Conservation (phyloP, 305 asterid species). For the Fraxinus velutina region DNA sequence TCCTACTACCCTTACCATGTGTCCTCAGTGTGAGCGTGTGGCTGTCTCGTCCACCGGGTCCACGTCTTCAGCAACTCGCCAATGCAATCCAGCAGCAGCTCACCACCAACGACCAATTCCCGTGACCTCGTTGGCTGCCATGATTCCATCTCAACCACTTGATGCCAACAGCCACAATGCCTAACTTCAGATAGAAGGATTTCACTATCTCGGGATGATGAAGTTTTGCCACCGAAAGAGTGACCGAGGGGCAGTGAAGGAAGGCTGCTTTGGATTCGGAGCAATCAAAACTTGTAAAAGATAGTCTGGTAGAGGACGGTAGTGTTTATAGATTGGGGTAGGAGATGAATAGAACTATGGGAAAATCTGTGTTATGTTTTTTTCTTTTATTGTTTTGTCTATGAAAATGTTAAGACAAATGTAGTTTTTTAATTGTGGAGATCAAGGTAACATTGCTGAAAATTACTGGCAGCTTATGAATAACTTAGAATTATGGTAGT, state of each 20-base stretch:
- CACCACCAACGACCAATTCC: constrained; percentile 36
- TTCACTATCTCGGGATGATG: background rate
- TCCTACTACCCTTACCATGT: constrained; percentile 93
- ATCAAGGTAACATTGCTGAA: constrained; percentile 27
- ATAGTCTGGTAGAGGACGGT: constrained; percentile 6
- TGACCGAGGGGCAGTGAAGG: background rate
- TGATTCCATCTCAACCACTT: constrained; percentile 35
- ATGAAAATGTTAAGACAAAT: constrained; percentile 20
- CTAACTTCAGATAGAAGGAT: constrained; percentile 14
- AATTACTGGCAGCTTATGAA: constrained; percentile 18
- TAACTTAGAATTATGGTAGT: constrained; percentile 17
- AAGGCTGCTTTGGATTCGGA: constrained; percentile 3
- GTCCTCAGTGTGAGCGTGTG: constrained; percentile 93
- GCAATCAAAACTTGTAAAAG: constrained; percentile 20
- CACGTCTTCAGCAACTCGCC: constrained; percentile 31
- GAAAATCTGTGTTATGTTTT: constrained; percentile 12
- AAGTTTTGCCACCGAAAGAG: background rate
- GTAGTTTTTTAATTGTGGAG: constrained; percentile 30
- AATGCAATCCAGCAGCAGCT: constrained; percentile 3
- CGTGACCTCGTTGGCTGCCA: constrained; percentile 51
- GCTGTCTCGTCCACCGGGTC: constrained; percentile 38
- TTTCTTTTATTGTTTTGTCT: background rate
- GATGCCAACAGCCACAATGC: constrained; percentile 34
- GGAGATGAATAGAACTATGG: constrained; percentile 22
- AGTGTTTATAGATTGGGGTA: constrained; percentile 26